Percentiles rank a stretch among this genome's conserved stretches.
phyloP scores from a whole-genome alignment of 2,329 filamentous ascomycete genomes.

The Aurifilum marmelostoma region DNA sequence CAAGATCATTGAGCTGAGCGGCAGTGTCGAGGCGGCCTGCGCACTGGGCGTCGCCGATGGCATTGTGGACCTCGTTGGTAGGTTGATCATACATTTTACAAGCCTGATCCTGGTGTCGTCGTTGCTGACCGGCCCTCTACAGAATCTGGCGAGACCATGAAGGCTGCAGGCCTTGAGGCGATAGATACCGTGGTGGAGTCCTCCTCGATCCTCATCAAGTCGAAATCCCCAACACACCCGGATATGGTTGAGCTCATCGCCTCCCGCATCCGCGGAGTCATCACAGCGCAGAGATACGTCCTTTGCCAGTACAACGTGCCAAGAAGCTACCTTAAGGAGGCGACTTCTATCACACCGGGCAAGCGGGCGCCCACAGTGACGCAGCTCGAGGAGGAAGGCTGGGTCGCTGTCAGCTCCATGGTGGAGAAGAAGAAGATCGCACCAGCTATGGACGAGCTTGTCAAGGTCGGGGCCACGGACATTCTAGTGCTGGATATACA shows the following conservation, averaged over 20 bases:
- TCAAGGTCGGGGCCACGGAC: constrained; percentile 76
- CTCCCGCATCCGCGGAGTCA: constrained; percentile 87
- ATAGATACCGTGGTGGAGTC: constrained; percentile 93
- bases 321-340: constrained; percentile 66
- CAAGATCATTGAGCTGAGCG: constrained; percentile 90
- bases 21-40: constrained; percentile 96
- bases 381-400: constrained; percentile 82
- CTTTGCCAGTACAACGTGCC: constrained; percentile 96
- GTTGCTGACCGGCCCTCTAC: constrained; percentile 7
- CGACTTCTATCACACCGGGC: constrained; percentile 82
- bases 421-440: constrained; percentile 87
- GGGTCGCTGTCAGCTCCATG: constrained; percentile 96
- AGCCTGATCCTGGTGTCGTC: not conserved
- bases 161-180: constrained; percentile 87
- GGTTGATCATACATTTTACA: constrained; percentile 42
- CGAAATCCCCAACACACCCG: constrained; percentile 77
- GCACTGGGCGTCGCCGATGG: constrained; percentile 94
- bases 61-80: constrained; percentile 95
- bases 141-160: constrained; percentile 99
- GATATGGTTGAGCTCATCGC: constrained; percentile 83
- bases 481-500: constrained; percentile 85
- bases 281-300: constrained; percentile 91
- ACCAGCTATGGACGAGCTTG: constrained; percentile 82
- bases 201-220: constrained; percentile 90
- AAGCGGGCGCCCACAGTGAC: constrained; percentile 93